Conservation (phyloP, 805 yeast species). For the Saturnispora sekii region DNA sequence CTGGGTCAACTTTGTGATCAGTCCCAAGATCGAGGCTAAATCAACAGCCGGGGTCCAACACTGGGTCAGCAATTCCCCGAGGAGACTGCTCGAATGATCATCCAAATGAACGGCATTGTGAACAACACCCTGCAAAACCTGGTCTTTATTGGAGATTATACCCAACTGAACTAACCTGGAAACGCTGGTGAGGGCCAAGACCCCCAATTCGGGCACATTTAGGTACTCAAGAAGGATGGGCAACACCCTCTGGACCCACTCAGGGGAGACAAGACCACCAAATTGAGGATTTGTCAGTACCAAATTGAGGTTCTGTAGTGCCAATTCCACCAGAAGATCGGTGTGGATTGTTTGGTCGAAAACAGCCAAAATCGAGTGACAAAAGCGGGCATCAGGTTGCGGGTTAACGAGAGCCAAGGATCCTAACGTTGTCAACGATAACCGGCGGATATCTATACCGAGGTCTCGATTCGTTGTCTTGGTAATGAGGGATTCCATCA, state of each 20-base stretch:
- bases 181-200: no score
- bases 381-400: not conserved
- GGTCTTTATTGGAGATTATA: no score
- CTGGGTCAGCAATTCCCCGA: not conserved
- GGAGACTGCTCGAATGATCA: not conserved
- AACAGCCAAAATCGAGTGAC: constrained; percentile 11
- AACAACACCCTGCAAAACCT: no score
- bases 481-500: constrained; percentile 15
- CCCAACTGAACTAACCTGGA: no score
- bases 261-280: constrained; percentile 3
- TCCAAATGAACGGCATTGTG: not conserved
- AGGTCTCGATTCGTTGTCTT: constrained; percentile 24
- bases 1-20: constrained; percentile 1
- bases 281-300: constrained; percentile 12
- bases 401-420: constrained; percentile 4
- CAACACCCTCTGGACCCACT: constrained; percentile 15
- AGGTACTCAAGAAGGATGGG: no score
- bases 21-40: not conserved
- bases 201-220: no score
- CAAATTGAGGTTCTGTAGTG: constrained; percentile 16
- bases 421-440: constrained; percentile 19
- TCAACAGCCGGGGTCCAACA: not conserved
- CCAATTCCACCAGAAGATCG: constrained; percentile 21
- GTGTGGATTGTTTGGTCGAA: constrained; percentile 20
- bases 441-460: constrained; percentile 26